Base-by-base conservation (phyloP, 148 eudicot species). In the Rhododendron henanense region DNA sequence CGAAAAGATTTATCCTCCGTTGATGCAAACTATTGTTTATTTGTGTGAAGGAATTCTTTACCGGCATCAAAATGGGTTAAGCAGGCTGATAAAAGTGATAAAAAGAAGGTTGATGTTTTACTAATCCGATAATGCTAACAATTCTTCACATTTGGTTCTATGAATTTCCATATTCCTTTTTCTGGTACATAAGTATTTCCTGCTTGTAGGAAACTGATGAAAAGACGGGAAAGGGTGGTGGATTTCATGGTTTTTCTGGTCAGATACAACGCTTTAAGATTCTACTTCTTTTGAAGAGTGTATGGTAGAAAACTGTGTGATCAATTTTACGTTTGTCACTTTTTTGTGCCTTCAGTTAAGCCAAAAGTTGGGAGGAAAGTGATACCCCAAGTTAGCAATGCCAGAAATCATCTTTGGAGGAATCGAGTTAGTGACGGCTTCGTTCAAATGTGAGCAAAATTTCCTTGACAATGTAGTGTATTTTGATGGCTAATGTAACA, bases 11-110 rank as follows among this genome's bases (percentile, higher is more conserved):
- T 81, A 61, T 76, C 4, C 59, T 15, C 51, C 65, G 50, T 39
- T 86, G 69, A 76, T 84, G 75, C 82, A 84, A 45, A 28, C 83
- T 84, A 79, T 79, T 85, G 76, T 81, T 85, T 57, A 80, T 83
- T 80, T 89, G 77, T 74, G 81, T 82, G 79, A 85, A 94, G 98
- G 93, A 94, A 88, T 81, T 95, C 98, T 81, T 86, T 94, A 35
- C 95, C 98, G 45, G 91, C 82, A 44, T 65, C 89, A 87, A 91
- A 84, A 89, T 88, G 86, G 78, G 86, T 86, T 76, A 88, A 44
- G 87, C 90, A 88, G 82, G 76, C 69, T 39, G 87, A 83, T 85
- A 73, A 84, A 23, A 79, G 82, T 87, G 87, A 83, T 51, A 10
- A 71, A 69, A 86, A 92, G 91, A 92, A 91, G 86, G 91, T 88